Conservation (phyloP, 345 rosid genomes). For the Orychophragmus violaceus region DNA sequence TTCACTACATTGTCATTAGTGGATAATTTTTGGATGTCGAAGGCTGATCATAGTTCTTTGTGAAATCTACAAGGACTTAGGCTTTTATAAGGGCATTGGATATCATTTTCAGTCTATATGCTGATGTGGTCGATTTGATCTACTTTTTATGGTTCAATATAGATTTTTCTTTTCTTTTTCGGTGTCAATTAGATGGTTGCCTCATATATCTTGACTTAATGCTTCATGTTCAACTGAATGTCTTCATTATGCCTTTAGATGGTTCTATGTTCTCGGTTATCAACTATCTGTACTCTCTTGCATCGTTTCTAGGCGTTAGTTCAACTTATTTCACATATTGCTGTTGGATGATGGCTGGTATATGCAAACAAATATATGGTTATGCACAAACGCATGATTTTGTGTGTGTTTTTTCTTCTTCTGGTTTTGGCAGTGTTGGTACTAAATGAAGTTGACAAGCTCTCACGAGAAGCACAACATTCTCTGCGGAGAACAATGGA, state of each 20-base stretch:
- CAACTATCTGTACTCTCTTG: not conserved
- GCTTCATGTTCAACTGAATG: not conserved
- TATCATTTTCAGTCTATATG: not conserved
- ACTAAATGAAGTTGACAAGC: constrained; percentile 97
- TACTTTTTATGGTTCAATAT: not conserved
- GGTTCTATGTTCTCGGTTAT: not conserved
- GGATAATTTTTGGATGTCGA: not conserved
- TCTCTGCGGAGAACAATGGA: constrained; percentile 98
- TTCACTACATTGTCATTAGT: not conserved
- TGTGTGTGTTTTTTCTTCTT: not conserved
- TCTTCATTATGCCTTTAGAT: not conserved
- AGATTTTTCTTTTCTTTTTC: not conserved
- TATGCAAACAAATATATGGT: not conserved
- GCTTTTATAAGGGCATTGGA: not conserved
- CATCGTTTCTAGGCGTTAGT: not conserved
- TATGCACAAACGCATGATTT: not conserved
- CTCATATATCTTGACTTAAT: not conserved
- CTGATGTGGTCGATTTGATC: not conserved
- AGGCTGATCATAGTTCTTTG: not conserved
- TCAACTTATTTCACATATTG: not conserved
- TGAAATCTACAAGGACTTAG: not conserved
- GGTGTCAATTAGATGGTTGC: not conserved
- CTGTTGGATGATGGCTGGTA: not conserved
- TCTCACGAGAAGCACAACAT: constrained; percentile 97
- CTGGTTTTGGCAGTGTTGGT: constrained; percentile 57